Percentiles rank a stretch among this genome's conserved stretches.
phyloP scores from a whole-genome alignment of 768 basidiomycete genomes.

The Amanita pallidorosea region DNA sequence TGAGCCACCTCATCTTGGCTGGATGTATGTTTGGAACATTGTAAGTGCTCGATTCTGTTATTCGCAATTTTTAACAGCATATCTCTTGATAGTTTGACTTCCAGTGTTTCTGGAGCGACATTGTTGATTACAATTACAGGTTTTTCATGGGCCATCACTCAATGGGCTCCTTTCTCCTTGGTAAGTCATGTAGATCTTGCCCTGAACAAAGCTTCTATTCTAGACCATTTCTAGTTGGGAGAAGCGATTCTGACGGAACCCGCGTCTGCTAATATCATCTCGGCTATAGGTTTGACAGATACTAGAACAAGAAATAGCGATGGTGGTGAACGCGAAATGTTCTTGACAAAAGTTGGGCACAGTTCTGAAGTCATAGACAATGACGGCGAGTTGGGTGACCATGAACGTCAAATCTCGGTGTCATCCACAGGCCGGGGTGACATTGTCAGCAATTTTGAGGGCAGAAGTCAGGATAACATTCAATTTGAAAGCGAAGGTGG shows the following conservation, averaged over 20 bases:
- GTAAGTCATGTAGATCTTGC: slow-evolving; percentile 28
- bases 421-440: slow-evolving; percentile 10
- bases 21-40: slow-evolving; percentile 73
- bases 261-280: slow-evolving; percentile 21
- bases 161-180: slow-evolving; percentile 90
- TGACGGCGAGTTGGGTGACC: slow-evolving; percentile 7
- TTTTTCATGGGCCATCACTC: slow-evolving; percentile 86
- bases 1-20: slow-evolving; percentile 65
- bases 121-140: slow-evolving; percentile 70
- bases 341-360: slow-evolving; percentile 17
- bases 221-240: slow-evolving; percentile 43
- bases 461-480: neutral
- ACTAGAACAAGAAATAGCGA: slow-evolving; percentile 24
- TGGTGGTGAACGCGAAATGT: slow-evolving; percentile 19
- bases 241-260: slow-evolving; percentile 75
- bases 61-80: neutral
- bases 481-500: neutral
- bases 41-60: slow-evolving; percentile 34
- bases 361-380: slow-evolving; percentile 18
- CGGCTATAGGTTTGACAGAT: slow-evolving; percentile 33
- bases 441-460: slow-evolving; percentile 4
- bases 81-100: slow-evolving; percentile 45
- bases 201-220: neutral
- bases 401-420: neutral
- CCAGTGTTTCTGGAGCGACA: slow-evolving; percentile 61